Evolutionary conservation across 2,329 filamentous ascomycete species (phyloP), one percentile per base, ranked within the genome.

Genomic region (Juglanconis oblonga): DNA sequence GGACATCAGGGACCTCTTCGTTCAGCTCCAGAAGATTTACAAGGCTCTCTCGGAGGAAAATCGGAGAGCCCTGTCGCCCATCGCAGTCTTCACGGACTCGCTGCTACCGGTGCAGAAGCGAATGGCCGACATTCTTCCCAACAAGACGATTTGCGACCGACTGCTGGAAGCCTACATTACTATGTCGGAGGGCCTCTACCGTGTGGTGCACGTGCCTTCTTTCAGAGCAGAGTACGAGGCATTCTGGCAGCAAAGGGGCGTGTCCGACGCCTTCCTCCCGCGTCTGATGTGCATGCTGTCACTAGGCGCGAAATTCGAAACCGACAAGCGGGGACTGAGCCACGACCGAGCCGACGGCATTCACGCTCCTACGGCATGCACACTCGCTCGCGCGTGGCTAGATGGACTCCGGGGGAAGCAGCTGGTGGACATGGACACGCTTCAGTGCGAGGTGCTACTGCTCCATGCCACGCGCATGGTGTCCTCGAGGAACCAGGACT

Each of bases 21-120:
- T 71, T 24, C 75, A 73, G 51, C 76, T 83, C 49, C 74, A 78
- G 57, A 75, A 76, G 49, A 75, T 84, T 42, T 77, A 84, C 66
- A 77, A 73, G 62, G 70, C 74, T 13, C 70, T 84, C 8, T 78
- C 80, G 63, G 76, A 79, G 52, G 77, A 81, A 35, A 77, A 80
- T 65, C 72, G 72, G 56, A 77, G 78, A 64, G 76, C 75, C 0
- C 70, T 82, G 45, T 71, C 77, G 5, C 81, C 82, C 0, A 83
- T 85, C 49, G 75, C 80, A 3, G 81, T 85, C 36, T 85, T 80
- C 65, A 81, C 84, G 33, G 81, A 85, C 65, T 84, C 81, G n/a
- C 81, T 84, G 73, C 81, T 82, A 67, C 81, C 82, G 0, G 76
- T 85, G 2, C 78, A 79, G 59, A 83, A 83, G 68, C 80, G 82